phyloP scores from a whole-genome alignment of 345 rosid species.

The Odontarrhena argentea region DNA sequence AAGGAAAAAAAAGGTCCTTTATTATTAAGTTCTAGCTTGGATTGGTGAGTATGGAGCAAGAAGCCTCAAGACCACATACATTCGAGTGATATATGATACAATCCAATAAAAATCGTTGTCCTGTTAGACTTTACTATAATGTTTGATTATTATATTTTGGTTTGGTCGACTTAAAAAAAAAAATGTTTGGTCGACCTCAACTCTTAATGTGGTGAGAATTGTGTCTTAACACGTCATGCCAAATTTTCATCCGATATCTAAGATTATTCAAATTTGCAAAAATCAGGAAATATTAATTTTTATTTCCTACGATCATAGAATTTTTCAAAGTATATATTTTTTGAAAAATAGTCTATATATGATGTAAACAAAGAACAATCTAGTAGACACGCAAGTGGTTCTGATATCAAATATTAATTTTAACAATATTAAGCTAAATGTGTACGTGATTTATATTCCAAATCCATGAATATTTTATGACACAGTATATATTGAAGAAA shows the following conservation, averaged over 20 bases:
- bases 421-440: too few species aligned
- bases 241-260: not conserved
- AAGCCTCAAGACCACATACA: conserved; percentile 25
- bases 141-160: not conserved
- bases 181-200: conserved; percentile 18
- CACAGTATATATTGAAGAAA: too few species aligned
- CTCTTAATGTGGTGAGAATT: not conserved
- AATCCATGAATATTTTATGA: too few species aligned
- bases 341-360: not conserved
- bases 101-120: conserved; percentile 16
- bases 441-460: too few species aligned
- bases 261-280: not conserved
- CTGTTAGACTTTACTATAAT: conserved; percentile 7
- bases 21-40: conserved; percentile 6
- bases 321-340: not conserved
- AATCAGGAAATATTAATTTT: too few species aligned
- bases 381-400: too few species aligned
- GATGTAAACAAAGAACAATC: not conserved
- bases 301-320: not conserved
- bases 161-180: too few species aligned
- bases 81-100: conserved; percentile 7
- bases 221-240: not conserved
- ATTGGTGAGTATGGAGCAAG: conserved; percentile 9
- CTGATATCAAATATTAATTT: too few species aligned
- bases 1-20: conserved; percentile 1